Conservation (phyloP, 75 land plant genomes). For the Chamaecyparis obtusa region DNA sequence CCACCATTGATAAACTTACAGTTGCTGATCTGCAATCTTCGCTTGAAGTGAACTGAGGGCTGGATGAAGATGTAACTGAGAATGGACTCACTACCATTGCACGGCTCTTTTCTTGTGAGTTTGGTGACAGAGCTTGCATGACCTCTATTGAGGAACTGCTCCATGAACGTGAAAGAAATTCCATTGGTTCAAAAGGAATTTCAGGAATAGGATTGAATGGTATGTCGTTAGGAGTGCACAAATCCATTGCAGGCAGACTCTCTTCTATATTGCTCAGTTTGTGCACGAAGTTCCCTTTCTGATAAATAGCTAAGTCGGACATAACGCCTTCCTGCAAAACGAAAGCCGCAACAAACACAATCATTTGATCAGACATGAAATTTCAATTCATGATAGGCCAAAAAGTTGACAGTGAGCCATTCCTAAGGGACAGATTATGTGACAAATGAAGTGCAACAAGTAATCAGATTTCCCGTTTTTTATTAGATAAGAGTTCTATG, state of each 20-base stretch:
- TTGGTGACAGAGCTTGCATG: slow-evolving; percentile 25
- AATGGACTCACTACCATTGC: slow-evolving; percentile 12
- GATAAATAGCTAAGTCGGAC: slow-evolving; percentile 1
- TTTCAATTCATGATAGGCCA: background rate
- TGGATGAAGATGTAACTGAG: slow-evolving; percentile 1
- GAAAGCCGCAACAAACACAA: background rate
- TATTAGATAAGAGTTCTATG: too few species aligned
- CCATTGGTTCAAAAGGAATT: slow-evolving; percentile 43
- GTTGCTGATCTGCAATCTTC: background rate
- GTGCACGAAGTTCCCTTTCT: slow-evolving; percentile 9
- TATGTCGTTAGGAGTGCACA: background rate
- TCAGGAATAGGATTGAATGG: slow-evolving; percentile 30
- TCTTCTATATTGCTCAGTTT: slow-evolving; percentile 15
- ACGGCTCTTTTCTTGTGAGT: slow-evolving; percentile 14
- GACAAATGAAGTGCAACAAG: background rate
- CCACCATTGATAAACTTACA: slow-evolving; percentile 10
- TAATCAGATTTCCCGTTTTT: background rate
- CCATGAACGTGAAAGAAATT: slow-evolving; percentile 42
- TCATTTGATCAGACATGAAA: background rate
- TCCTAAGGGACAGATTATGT: background rate
- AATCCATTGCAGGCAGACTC: background rate
- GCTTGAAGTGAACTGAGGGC: background rate
- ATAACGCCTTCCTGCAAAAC: background rate
- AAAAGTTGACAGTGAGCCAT: background rate
- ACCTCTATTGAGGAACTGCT: slow-evolving; percentile 42